A percentile compares a stretch with the other conserved stretches of the same genome.
phyloP scores from a whole-genome alignment of 2,329 filamentous ascomycete species.

The Elsinoe ampelina region DNA sequence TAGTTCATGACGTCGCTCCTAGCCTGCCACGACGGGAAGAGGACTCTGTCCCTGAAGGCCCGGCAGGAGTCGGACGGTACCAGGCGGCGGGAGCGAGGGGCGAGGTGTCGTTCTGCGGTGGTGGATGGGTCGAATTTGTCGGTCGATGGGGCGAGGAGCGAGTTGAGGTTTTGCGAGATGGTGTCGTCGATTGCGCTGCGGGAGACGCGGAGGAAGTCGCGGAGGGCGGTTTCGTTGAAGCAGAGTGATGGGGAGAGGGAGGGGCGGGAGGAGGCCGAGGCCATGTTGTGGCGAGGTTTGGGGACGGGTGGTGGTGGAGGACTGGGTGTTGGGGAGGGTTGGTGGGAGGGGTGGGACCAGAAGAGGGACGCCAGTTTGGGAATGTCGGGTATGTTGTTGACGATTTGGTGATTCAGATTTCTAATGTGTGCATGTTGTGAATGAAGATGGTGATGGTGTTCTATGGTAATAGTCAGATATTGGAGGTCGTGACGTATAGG shows the following conservation, averaged over 20 bases:
- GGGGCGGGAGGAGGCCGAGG: slow-evolving; percentile 22
- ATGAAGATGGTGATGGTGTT: not conserved
- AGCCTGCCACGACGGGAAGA: slow-evolving; percentile 83
- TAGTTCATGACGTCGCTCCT: slow-evolving; percentile 79
- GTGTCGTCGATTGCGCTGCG: slow-evolving; percentile 81
- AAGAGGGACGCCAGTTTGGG: slow-evolving; percentile 23
- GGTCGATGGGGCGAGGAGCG: slow-evolving; percentile 65
- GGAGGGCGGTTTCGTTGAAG: slow-evolving; percentile 42
- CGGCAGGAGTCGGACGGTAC: slow-evolving; percentile 57
- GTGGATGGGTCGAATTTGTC: slow-evolving; percentile 70
- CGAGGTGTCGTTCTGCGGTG: slow-evolving; percentile 54
- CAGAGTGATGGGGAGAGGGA: slow-evolving; percentile 41
- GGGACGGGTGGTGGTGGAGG: slow-evolving; percentile 3
- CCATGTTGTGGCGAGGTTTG: slow-evolving; percentile 12
- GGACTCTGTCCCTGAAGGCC: slow-evolving; percentile 62
- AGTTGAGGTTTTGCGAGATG: slow-evolving; percentile 88
- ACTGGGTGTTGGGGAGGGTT: slow-evolving; percentile 15
- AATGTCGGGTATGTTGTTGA: not conserved
- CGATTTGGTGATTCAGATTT: not conserved
- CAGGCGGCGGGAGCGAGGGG: slow-evolving; percentile 39
- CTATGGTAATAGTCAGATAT: not conserved
- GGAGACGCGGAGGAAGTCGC: slow-evolving; percentile 81
- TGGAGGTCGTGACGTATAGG: too few species aligned
- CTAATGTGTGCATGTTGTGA: not conserved
- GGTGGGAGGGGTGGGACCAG: slow-evolving; percentile 19